Conservation (phyloP, 306 rosid genomes). For the Cucurbita moschata region DNA sequence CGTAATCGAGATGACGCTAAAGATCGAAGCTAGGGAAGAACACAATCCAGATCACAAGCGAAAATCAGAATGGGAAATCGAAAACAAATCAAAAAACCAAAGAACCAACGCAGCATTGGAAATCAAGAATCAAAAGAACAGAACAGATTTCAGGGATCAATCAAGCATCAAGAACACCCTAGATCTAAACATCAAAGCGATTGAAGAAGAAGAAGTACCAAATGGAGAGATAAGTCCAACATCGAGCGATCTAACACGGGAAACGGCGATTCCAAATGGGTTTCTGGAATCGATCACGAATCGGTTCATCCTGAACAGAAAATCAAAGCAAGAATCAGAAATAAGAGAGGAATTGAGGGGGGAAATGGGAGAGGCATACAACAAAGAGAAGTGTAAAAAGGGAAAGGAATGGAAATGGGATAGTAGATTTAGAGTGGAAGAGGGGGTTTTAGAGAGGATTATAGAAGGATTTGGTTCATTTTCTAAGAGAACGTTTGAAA, state of each 20-base stretch:
- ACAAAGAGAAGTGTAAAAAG: constrained; percentile 22
- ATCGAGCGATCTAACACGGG: constrained; percentile 63
- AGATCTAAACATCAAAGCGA: constrained; percentile 62
- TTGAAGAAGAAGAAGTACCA: constrained; percentile 13
- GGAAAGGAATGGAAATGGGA: constrained; percentile 12
- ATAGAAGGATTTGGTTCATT: constrained; percentile 49
- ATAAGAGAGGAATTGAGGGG: constrained; percentile 23
- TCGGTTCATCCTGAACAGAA: constrained; percentile 31
- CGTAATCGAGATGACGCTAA: constrained; percentile 34
- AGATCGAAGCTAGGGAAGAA: constrained; percentile 8
- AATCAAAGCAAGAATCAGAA: constrained; percentile 33
- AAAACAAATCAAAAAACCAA: constrained; percentile 27
- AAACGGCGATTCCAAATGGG: constrained; percentile 25
- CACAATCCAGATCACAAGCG: constrained; percentile 38
- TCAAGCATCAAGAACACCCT: constrained; percentile 51
- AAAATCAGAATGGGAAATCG: constrained; percentile 43
- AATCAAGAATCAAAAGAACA: too few relatives aligned
- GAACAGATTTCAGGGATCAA: constrained; percentile 3
- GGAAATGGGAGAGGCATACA: constrained; percentile 36
- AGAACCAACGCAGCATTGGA: constrained; percentile 23
- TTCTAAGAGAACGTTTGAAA: constrained; percentile 69
- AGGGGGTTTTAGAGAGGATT: constrained; percentile 57
- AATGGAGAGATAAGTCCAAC: constrained; percentile 33
- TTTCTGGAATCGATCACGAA: constrained; percentile 40
- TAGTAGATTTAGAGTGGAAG: constrained; percentile 59